Evolutionary conservation across 2,329 filamentous ascomycete genomes (phyloP).

Genomic region (Coniochaeta pulveracea): DNA sequence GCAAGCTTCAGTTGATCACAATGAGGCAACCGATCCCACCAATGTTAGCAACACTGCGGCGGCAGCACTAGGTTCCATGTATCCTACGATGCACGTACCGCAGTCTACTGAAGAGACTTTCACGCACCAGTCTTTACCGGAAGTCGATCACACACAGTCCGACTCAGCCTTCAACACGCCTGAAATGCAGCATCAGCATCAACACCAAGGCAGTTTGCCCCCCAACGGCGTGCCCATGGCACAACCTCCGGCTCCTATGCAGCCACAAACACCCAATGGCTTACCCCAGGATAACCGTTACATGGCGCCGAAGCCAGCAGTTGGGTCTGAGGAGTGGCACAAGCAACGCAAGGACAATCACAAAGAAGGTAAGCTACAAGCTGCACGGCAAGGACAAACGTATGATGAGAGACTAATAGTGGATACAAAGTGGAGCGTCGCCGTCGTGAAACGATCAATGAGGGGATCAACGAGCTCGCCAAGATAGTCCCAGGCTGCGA

Average conservation of each 20-base stretch:
- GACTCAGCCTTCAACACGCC: conserved; percentile 21
- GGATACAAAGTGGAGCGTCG: conserved; percentile 79
- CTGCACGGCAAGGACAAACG: background rate
- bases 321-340: conserved; percentile 98
- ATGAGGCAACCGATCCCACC: conserved; percentile 34
- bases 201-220: conserved; percentile 4
- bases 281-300: conserved; percentile 22
- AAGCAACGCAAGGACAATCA: conserved; percentile 95
- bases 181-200: conserved; percentile 12
- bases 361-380: conserved; percentile 70
- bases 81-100: conserved; percentile 47
- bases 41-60: conserved; percentile 49
- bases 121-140: conserved; percentile 34
- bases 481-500: conserved; percentile 97
- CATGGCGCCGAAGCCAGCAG: conserved; percentile 59
- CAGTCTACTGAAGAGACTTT: conserved; percentile 48
- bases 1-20: conserved; percentile 37
- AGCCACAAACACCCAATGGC: conserved; percentile 26
- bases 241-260: conserved; percentile 12
- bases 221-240: conserved; percentile 5
- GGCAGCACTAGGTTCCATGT: conserved; percentile 45
- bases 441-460: conserved; percentile 94
- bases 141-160: conserved; percentile 22
- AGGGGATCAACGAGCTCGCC: conserved; percentile 94
- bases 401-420: background rate